Percentiles rank a stretch among this genome's conserved stretches.
Evolutionary conservation across 1,284 basidiomycete species (phyloP).

Genomic region (Trichosporon asahii): DNA sequence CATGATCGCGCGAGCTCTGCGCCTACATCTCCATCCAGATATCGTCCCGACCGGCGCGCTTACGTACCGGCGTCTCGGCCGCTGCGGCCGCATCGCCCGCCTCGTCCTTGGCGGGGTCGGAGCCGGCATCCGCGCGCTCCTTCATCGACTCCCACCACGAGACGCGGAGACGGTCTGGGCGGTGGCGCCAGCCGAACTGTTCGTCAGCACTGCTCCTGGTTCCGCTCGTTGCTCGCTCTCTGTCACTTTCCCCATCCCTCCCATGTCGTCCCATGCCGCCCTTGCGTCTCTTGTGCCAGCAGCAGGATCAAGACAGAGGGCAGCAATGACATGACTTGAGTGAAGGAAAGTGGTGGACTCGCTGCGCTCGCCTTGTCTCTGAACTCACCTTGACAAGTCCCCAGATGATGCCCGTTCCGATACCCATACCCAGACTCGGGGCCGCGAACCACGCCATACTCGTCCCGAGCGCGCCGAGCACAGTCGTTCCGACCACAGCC

Average conservation of each 20-base stretch:
- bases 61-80: not conserved
- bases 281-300: no score
- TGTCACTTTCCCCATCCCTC: no score
- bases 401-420: slow-evolving; percentile 44
- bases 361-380: not conserved
- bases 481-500: slow-evolving; percentile 42
- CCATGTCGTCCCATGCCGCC: no score
- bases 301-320: no score
- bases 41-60: not conserved
- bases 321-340: no score
- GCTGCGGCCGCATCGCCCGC: slow-evolving; percentile 31
- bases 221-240: no score
- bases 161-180: slow-evolving; percentile 37
- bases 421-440: slow-evolving; percentile 40
- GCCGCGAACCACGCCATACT: slow-evolving; percentile 50
- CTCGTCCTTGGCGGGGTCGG: slow-evolving; percentile 42
- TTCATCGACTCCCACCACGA: slow-evolving; percentile 37
- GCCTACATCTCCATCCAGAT: not conserved
- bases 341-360: no score
- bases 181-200: slow-evolving; percentile 49
- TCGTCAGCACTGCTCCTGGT: slow-evolving; percentile 11
- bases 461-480: slow-evolving; percentile 44
- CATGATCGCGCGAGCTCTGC: no score
- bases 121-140: slow-evolving; percentile 33
- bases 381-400: slow-evolving; percentile 42